Base-by-base conservation (phyloP, 2,329 filamentous ascomycete species). In the Tothia fuscella region DNA sequence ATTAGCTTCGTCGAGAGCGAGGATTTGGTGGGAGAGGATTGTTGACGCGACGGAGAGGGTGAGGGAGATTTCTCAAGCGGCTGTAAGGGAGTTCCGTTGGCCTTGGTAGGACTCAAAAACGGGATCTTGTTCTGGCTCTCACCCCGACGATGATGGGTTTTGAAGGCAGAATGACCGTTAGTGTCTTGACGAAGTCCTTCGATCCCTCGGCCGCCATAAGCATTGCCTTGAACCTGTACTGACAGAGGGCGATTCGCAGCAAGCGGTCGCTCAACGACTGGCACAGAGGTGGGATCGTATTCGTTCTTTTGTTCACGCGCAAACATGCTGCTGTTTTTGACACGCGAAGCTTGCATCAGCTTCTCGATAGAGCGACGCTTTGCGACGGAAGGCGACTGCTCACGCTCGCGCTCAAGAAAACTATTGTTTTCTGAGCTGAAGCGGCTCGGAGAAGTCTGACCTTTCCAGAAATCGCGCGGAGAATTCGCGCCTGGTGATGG, bases 291-390 rank as follows among this genome's bases (percentile, higher is more conserved):
- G 21, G 88, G 86, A 60, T 95, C 86, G 68, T 95, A 95, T 66
- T 93, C 83, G 59, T 87, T 78, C 64, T 88, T 88, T 57, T 87
- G 82, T 64, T 95, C 88, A 42, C 88, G 81, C 31, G 86, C 87
- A 58, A 94, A 85, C 71, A 96, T 95, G 65, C 81, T 93, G 72
- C 89, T 95, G 67, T 94, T 96, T 72, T 89, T 94, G 54, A 98
- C 91, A 46, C 91, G 82, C 42, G 89, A 94, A 24, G 87, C 88
- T 59, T 81, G 85, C 66, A 95, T 93, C 46, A 98, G 72, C 56
- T 88, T 88, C 71, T 98, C 91, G 51, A 98, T 88, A 14, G 89
- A 96, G 34, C 85, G 84, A 56, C 89, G 80, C 44, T 77, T 80
- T n/a, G 36, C 33, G 6, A 40, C 25, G n/a, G 42, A 32, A 17